Conservation (phyloP, 306 rosid genomes). For the Clitoria ternatea region DNA sequence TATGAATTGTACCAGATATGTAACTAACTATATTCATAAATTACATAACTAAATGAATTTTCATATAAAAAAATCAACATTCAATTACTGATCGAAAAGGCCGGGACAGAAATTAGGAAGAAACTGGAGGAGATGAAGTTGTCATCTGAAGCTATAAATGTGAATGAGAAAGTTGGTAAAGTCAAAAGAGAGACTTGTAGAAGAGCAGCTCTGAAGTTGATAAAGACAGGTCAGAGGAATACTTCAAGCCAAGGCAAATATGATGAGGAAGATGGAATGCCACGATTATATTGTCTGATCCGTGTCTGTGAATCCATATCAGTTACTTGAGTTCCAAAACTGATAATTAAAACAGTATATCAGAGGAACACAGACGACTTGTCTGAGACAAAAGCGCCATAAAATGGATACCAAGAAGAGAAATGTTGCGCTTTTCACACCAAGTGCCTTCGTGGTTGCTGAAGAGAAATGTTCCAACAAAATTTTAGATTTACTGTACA, state of each 20-base stretch:
- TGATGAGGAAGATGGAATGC: slow-evolving; percentile 99
- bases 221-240: slow-evolving; percentile 86
- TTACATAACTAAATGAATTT: too few species aligned
- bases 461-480: slow-evolving; percentile 54
- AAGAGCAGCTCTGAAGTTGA: slow-evolving; percentile 45
- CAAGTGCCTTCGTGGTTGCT: slow-evolving; percentile 93
- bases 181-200: slow-evolving; percentile 33
- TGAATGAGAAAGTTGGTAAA: slow-evolving; percentile 40
- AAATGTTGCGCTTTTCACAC: slow-evolving; percentile 93
- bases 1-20: too few species aligned
- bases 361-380: slow-evolving; percentile 49
- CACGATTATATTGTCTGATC: slow-evolving; percentile 92
- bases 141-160: slow-evolving; percentile 39
- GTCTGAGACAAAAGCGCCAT: slow-evolving; percentile 65
- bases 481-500: slow-evolving; percentile 82
- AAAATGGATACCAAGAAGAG: slow-evolving; percentile 78
- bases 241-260: slow-evolving; percentile 94
- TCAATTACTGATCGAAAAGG: slow-evolving; percentile 79
- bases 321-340: slow-evolving; percentile 88
- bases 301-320: slow-evolving; percentile 89
- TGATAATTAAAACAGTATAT: slow-evolving; percentile 84
- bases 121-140: slow-evolving; percentile 73
- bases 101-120: slow-evolving; percentile 73
- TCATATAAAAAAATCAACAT: too few species aligned
- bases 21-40: too few species aligned